These are phyloP conservation scores for Neonothopanus nambi DNA, from an alignment of 1,284 basidiomycete species.

Conservation along the genomic window DNA sequence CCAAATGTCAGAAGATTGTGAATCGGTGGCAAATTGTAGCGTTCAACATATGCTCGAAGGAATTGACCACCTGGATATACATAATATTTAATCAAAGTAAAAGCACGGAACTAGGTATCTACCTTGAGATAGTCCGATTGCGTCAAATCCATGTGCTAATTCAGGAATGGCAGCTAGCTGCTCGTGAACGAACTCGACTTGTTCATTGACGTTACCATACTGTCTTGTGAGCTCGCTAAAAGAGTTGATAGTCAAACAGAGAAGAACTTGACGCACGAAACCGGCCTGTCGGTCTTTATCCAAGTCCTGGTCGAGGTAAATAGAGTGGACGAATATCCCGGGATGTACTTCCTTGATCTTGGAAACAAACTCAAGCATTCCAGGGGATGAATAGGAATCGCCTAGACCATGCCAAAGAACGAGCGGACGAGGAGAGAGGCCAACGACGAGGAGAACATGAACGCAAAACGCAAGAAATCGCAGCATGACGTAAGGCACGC, in stretches of 20 bases:
- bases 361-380: constrained; percentile 69
- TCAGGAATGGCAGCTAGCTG: constrained; percentile 74
- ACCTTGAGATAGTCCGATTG: constrained; percentile 92
- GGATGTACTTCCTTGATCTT: constrained; percentile 73
- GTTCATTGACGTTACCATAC: constrained; percentile 82
- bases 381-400: constrained; percentile 63
- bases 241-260: neutral
- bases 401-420: constrained; percentile 93
- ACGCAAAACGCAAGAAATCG: neutral
- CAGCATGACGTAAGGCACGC: neutral
- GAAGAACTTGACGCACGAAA: constrained; percentile 58
- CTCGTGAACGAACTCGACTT: constrained; percentile 65
- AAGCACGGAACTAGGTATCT: neutral
- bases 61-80: constrained; percentile 75
- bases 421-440: constrained; percentile 54
- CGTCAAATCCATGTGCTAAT: constrained; percentile 80
- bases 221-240: constrained; percentile 28
- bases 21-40: constrained; percentile 77
- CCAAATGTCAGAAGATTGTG: constrained; percentile 90
- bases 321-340: constrained; percentile 84
- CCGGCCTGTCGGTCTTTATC: constrained; percentile 78
- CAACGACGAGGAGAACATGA: neutral
- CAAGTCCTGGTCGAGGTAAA: constrained; percentile 70
- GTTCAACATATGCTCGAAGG: constrained; percentile 86
- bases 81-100: neutral